These are phyloP conservation scores for Fusarium oxysporum DNA, from an alignment of 2,329 filamentous ascomycete genomes.

Conservation along the genomic window DNA sequence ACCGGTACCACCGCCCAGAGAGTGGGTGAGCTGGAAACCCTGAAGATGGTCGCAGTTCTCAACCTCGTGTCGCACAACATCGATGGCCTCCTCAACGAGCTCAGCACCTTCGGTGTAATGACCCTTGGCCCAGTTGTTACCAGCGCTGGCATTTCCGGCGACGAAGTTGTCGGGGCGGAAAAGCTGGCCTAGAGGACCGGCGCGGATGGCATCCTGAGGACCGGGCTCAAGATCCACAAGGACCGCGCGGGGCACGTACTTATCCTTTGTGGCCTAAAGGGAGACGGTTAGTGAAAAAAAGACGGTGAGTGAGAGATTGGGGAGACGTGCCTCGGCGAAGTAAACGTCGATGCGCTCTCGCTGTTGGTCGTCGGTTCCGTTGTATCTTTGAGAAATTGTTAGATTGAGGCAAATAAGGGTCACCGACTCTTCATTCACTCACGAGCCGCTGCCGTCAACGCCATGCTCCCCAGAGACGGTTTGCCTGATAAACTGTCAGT, in stretches of 20 bases:
- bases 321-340: constrained; percentile 78
- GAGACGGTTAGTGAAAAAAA: constrained; percentile 16
- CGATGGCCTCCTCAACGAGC: constrained; percentile 96
- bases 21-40: constrained; percentile 99
- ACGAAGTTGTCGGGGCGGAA: constrained; percentile 99
- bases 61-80: constrained; percentile 97
- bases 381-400: constrained; percentile 61
- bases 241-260: constrained; percentile 98
- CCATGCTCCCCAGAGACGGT: constrained; percentile 91
- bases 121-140: constrained; percentile 99
- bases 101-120: constrained; percentile 99
- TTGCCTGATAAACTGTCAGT: constrained; percentile 59
- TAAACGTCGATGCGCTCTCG: constrained; percentile 99
- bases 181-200: constrained; percentile 96
- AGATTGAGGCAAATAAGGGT: constrained; percentile 8
- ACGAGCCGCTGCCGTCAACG: constrained; percentile 96
- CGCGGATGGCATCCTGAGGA: constrained; percentile 99
- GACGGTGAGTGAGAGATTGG: background rate
- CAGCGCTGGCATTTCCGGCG: constrained; percentile 98
- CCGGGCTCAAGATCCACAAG: constrained; percentile 99
- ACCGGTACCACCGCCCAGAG: constrained; percentile 99
- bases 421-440: constrained; percentile 17
- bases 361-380: constrained; percentile 97
- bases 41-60: constrained; percentile 99
- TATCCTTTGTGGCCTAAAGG: constrained; percentile 89